Percentiles rank a stretch among this genome's conserved stretches.
Conservation (phyloP, 331 rosid species). For the Telfairia occidentalis region DNA sequence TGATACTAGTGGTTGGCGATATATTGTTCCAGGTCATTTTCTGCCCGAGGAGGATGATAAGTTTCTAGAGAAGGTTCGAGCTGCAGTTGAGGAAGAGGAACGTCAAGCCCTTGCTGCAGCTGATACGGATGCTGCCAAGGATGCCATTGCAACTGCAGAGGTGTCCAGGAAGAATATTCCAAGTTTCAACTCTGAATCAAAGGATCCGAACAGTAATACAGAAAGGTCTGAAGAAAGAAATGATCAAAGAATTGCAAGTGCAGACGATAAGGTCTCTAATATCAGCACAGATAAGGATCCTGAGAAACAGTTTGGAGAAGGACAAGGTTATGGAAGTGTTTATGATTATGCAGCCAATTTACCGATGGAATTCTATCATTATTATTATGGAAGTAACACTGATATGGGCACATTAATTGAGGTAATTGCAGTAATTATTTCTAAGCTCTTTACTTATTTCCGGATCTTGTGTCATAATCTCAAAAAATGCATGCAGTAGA, state of each 20-base stretch:
- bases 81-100: slow-evolving; percentile 89
- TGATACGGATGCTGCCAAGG: slow-evolving; percentile 65
- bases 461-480: neutral
- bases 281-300: slow-evolving; percentile 28
- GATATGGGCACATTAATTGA: slow-evolving; percentile 88
- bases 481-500: neutral
- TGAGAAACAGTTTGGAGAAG: slow-evolving; percentile 26
- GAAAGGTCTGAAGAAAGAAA: slow-evolving; percentile 19
- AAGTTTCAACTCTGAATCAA: slow-evolving; percentile 25
- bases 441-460: neutral
- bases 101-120: slow-evolving; percentile 80
- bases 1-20: neutral
- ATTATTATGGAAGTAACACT: slow-evolving; percentile 69
- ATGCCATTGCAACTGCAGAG: slow-evolving; percentile 72
- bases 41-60: slow-evolving; percentile 83
- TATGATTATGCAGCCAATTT: slow-evolving; percentile 54
- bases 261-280: slow-evolving; percentile 20
- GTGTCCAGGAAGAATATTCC: slow-evolving; percentile 51
- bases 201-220: slow-evolving; percentile 23
- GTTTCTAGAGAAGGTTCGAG: slow-evolving; percentile 66
- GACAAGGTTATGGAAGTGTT: slow-evolving; percentile 31
- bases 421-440: slow-evolving; percentile 30
- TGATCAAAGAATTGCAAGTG: slow-evolving; percentile 21
- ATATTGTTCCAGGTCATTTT: slow-evolving; percentile 62
- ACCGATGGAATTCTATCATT: slow-evolving; percentile 83